phyloP scores from a whole-genome alignment of 1,284 basidiomycete species.

The Baeospora myosura region DNA sequence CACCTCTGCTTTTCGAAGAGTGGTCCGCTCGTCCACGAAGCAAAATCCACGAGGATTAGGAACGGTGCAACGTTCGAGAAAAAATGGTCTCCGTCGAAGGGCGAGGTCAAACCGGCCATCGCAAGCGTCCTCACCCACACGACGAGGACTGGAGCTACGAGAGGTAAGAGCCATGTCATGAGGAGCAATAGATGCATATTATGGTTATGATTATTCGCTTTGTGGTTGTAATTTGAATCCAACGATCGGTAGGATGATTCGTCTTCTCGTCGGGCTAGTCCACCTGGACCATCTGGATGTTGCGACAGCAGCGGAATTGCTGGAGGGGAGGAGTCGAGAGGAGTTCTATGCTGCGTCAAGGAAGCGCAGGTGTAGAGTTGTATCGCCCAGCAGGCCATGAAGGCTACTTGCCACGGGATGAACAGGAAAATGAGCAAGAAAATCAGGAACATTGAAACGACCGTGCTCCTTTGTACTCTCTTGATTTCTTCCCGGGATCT shows the following conservation, averaged over 20 bases:
- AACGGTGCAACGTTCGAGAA: slow-evolving; percentile 62
- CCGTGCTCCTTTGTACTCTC: slow-evolving; percentile 35
- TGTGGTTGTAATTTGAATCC: slow-evolving; percentile 7
- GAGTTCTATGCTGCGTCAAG: slow-evolving; percentile 16
- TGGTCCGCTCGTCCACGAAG: slow-evolving; percentile 38
- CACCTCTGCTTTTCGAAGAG: slow-evolving; percentile 34
- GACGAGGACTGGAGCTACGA: slow-evolving; percentile 72
- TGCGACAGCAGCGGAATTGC: slow-evolving; percentile 15
- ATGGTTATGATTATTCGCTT: slow-evolving; percentile 37
- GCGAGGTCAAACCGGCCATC: slow-evolving; percentile 66
- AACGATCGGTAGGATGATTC: slow-evolving; percentile 3
- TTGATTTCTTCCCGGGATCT: slow-evolving; percentile 22
- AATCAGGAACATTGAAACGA: slow-evolving; percentile 58
- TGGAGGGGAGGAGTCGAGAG: slow-evolving; percentile 20
- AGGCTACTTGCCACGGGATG: slow-evolving; percentile 88
- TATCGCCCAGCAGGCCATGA: slow-evolving; percentile 73
- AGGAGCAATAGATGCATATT: slow-evolving; percentile 62
- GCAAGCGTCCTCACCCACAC: slow-evolving; percentile 86
- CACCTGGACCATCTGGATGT: slow-evolving; percentile 8
- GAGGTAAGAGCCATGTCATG: slow-evolving; percentile 80
- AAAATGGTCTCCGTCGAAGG: slow-evolving; percentile 75
- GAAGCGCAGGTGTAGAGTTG: slow-evolving; percentile 61
- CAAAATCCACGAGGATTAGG: slow-evolving; percentile 56
- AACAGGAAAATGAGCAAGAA: slow-evolving; percentile 62
- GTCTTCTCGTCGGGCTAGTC: background rate